Evolutionary conservation across 257 asterid genomes (phyloP), one percentile per base, ranked within the genome.

Genomic region (Przewalskia tangutica): DNA sequence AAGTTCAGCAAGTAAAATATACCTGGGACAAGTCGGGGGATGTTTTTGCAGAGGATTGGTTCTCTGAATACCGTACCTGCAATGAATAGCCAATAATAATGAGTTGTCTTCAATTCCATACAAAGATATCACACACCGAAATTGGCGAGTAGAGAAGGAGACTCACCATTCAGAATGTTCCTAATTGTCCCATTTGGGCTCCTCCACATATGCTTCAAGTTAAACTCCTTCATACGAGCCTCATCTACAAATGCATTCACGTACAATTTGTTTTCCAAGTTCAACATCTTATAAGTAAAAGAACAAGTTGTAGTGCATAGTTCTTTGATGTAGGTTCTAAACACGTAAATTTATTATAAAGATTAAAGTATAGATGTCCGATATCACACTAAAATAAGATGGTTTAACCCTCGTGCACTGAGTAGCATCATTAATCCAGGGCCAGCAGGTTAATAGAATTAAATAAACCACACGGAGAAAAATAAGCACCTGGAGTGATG

Each of bases 101-200:
- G 48, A 20, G 3, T 13, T 13, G 27, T 14, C 62, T 75, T 75
- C 62, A 75, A 27, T 75, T 4, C 6, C 62, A 23, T 75, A 12
- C 46, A 23, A 23, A 23, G 46, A 50, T 50, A 50, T 75, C 63
- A 75, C 46, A 44, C 60, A 50, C 46, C 16, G 50, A 50, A 71
- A 50, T 16, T 75, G 80, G 27, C 7, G 0, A 0, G 13, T 75
- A 32, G 60, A 75, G 46, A 50, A 6, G 44, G 60, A 80, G 55
- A 83, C 93, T 83, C 59, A 90, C 99, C 99, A 81, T 96, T 96
- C 91, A 96, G 86, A 84, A 96, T 93, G 83, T 96, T 96, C 91
- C 99, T 94, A 81, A 96, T 96, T 40, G 99, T 96, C 78, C 99
- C 99, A 88, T 96, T 96, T 53, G 99, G 99, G 82, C 97, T 94